phyloP scores from a whole-genome alignment of 352 stramenopile genomes.

The Peronospora destructor region DNA sequence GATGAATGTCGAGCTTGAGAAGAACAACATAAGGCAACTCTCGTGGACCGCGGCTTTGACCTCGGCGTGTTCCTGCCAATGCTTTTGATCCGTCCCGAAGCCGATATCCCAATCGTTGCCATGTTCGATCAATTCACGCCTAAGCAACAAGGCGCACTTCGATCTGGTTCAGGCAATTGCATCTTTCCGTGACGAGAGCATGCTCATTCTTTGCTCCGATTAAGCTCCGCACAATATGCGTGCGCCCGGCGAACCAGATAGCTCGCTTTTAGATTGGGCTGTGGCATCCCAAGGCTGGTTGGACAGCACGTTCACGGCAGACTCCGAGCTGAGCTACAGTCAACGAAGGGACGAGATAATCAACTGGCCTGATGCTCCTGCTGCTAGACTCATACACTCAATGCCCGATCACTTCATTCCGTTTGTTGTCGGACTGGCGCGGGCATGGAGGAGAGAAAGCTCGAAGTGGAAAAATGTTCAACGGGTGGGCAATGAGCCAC shows the following conservation, averaged over 20 bases:
- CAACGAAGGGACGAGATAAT: constrained; percentile 29
- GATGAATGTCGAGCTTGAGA: constrained; percentile 56
- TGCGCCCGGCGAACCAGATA: constrained; percentile 15
- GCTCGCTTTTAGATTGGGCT: constrained; percentile 21
- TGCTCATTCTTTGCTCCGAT: constrained; percentile 67
- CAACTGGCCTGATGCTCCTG: constrained; percentile 29
- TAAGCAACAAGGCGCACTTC: constrained; percentile 42
- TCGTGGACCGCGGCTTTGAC: constrained; percentile 73
- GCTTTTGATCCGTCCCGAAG: constrained; percentile 81
- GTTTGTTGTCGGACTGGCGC: constrained; percentile 42
- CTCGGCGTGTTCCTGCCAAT: constrained; percentile 91
- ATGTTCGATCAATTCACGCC: constrained; percentile 55
- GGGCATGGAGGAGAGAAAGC: constrained; percentile 39
- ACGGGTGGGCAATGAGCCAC: constrained; percentile 35
- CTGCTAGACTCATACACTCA: constrained; percentile 33
- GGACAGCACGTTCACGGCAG: constrained; percentile 23
- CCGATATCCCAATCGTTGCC: constrained; percentile 84
- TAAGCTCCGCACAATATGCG: constrained; percentile 41
- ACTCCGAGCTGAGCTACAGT: constrained; percentile 23
- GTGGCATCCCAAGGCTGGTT: constrained; percentile 32
- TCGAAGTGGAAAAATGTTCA: constrained; percentile 33
- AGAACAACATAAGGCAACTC: constrained; percentile 40
- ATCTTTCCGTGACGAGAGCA: constrained; percentile 51
- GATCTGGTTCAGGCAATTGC: constrained; percentile 48
- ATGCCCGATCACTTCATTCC: constrained; percentile 51